Evolutionary conservation across 148 eudicot species (phyloP), one percentile per base, ranked within the genome.

Genomic region (Cornus kousa): DNA sequence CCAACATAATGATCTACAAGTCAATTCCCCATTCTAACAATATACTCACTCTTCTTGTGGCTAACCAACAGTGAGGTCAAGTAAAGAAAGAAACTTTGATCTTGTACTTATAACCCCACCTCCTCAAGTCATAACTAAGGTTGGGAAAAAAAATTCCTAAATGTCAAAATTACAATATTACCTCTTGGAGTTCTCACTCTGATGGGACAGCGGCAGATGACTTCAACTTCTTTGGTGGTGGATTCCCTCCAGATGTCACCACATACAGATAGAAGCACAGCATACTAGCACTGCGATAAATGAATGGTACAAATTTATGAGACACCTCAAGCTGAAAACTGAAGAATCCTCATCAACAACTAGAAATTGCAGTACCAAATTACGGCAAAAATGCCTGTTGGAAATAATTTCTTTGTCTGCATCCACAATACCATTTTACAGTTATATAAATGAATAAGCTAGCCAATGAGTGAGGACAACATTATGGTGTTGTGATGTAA

Each of bases 161-260:
- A 77, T 7, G 64, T 72, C 19, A 37, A 35, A 43, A 53, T 53
- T 67, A 22, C 57, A 20, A 68, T 70, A 69, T 57, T 28, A 71
- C 80, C 67, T 77, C 4, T 48, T 37, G 66, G 70, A 31, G 57
- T 60, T 70, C 72, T 82, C 74, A 79, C 79, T 81, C 88, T 72
- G 85, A 89, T 48, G 87, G 86, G 71, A 80, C 87, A 64, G 67
- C 80, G 3, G 78, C 87, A 7, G 84, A 71, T 24, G 87, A 71
- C 82, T 89, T 89, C 85, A 81, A 67, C 85, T 93, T 95, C 87
- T 95, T 95, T 66, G 97, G 96, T 16, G 97, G 94, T 23, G 94
- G 97, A 81, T 95, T 95, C 73, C 99, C 97, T 77, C 99, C 97
- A 64, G 97, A 87, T 64, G 90, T 24, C 74, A 95, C 85, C 79